Conservation (phyloP, 345 rosid genomes). For the Populus alba region DNA sequence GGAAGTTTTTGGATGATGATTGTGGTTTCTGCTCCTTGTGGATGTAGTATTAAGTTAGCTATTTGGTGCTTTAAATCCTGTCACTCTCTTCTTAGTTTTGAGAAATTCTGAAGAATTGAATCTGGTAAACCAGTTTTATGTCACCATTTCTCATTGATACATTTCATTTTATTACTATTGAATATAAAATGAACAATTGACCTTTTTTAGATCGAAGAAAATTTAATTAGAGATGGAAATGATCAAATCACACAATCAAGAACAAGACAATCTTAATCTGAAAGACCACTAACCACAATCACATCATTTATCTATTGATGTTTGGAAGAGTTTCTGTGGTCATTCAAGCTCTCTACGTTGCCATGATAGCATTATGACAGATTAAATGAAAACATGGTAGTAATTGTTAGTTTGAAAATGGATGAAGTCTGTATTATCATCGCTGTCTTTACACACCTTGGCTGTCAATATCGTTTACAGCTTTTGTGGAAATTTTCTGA, state of each 20-base stretch:
- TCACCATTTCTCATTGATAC: background rate
- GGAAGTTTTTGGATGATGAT: background rate
- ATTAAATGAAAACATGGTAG: background rate
- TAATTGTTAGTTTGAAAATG: background rate
- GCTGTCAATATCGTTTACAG: background rate
- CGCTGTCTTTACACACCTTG: background rate
- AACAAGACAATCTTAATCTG: background rate
- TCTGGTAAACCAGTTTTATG: background rate
- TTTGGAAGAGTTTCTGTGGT: background rate
- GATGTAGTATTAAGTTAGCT: background rate
- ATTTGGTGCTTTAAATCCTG: background rate
- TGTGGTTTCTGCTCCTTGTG: constrained; percentile 3
- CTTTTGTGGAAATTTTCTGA: background rate
- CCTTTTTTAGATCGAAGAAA: background rate
- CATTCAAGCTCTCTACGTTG: background rate
- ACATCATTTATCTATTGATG: background rate
- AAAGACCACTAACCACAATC: background rate
- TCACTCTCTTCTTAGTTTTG: background rate
- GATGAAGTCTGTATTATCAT: background rate
- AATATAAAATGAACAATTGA: background rate
- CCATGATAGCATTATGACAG: background rate
- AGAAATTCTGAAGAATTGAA: background rate
- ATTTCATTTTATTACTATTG: background rate
- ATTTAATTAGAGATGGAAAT: background rate
- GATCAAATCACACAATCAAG: background rate